A percentile compares a stretch with the other conserved stretches of the same genome.
Evolutionary conservation across 495 filamentous ascomycete species (phyloP).

Genomic region (Podospora pseudopauciseta): DNA sequence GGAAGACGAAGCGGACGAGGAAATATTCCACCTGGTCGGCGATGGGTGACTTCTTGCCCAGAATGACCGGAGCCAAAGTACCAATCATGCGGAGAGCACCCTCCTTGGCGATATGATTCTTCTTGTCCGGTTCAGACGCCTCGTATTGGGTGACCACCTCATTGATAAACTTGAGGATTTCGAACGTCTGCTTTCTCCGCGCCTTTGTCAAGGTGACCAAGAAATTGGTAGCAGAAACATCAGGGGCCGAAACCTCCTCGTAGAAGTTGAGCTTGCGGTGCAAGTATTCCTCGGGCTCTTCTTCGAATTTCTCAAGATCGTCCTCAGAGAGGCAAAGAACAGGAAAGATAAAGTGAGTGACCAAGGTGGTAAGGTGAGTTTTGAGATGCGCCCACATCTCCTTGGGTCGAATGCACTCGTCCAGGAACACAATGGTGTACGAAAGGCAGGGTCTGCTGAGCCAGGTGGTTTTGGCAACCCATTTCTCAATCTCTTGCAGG

Average conservation of each 20-base stretch:
- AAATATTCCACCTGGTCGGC: conserved; percentile 99
- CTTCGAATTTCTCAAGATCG: conserved; percentile 89
- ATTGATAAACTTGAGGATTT: conserved; percentile 90
- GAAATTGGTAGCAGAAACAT: conserved; percentile 96
- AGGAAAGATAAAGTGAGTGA: conserved; percentile 92
- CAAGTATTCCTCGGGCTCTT: conserved; percentile 91
- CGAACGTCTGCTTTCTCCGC: conserved; percentile 92
- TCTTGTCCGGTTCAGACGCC: conserved; percentile 73
- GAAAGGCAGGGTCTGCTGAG: conserved; percentile 89
- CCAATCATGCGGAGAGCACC: conserved; percentile 97
- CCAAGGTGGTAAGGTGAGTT: conserved; percentile 84
- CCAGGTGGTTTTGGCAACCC: conserved; percentile 93
- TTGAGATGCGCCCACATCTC: conserved; percentile 92
- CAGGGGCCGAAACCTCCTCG: conserved; percentile 92
- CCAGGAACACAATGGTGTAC: conserved; percentile 87
- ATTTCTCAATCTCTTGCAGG: conserved; percentile 88
- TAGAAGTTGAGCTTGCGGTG: conserved; percentile 97
- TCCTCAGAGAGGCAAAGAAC: conserved; percentile 90
- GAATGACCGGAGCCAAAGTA: conserved; percentile 85
- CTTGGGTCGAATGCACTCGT: conserved; percentile 97
- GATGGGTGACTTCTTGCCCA: conserved; percentile 96
- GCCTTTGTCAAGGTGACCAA: conserved; percentile 89
- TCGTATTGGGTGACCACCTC: conserved; percentile 85
- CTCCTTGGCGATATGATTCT: conserved; percentile 92
- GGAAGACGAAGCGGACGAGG: conserved; percentile 96